A percentile compares a stretch with the other conserved stretches of the same genome.
phyloP scores from a whole-genome alignment of 225 moss, liverwort and hornwort species.

The Neckera pumila region DNA sequence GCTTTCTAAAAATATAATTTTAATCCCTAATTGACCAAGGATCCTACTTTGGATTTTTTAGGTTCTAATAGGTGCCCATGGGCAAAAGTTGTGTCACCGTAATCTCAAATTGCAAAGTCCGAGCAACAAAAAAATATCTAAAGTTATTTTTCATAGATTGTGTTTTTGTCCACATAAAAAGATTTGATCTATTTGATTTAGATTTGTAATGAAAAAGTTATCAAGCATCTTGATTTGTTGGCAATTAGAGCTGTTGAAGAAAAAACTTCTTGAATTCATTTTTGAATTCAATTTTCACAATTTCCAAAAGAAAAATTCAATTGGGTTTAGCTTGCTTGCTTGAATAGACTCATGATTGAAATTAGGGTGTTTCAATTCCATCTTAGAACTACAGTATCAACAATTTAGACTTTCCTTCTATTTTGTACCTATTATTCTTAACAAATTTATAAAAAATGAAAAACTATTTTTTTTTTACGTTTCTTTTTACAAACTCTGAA shows the following conservation, averaged over 20 bases:
- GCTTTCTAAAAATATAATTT: not conserved
- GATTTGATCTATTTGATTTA: not conserved
- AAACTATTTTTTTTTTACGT: not conserved
- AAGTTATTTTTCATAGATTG: not conserved
- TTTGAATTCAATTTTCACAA: not conserved
- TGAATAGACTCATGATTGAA: not conserved
- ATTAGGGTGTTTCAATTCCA: not conserved
- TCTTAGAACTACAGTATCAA: not conserved
- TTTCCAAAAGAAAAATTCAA: not conserved
- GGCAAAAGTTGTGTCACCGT: not conserved
- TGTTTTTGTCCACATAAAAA: not conserved
- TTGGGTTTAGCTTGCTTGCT: not conserved
- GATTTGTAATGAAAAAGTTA: not conserved
- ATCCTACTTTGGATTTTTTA: rapidly evolving
- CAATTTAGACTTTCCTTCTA: not conserved
- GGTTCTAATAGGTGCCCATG: no score
- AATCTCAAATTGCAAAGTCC: not conserved
- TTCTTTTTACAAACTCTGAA: not conserved
- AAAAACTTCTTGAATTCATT: not conserved
- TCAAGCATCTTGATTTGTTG: not conserved
- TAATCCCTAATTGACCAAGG: not conserved
- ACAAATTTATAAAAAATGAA: not conserved
- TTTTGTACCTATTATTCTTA: not conserved
- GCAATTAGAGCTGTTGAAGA: not conserved
- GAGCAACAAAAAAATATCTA: not conserved